Evolutionary conservation across 768 basidiomycete genomes (phyloP), one percentile per base, ranked within the genome.

Genomic region (Postia placenta): DNA sequence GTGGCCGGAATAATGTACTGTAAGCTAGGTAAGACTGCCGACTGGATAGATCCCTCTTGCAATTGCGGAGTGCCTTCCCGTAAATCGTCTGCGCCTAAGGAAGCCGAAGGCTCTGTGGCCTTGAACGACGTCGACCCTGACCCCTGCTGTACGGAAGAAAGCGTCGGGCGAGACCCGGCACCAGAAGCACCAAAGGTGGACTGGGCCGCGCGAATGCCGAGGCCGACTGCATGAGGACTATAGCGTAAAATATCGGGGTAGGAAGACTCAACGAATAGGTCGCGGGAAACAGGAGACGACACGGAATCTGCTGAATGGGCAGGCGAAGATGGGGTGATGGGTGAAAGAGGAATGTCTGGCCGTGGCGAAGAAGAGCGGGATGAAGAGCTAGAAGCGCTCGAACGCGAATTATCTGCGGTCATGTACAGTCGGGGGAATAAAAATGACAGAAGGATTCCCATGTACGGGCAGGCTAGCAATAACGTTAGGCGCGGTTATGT

Each of bases 371-470:
- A 45, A 2, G 62, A 51, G 50, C 56, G 51, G 39, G 61, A 54
- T 42, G 55, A 51, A 28, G 60, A 52, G 44, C 59, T 41, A 38
- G 54, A 39, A 41, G 57, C 47, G 39, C 44, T 48, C 49, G 50
- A 25, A 4, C 48, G 47, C 41, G 60, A 49, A 42, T 51, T 51
- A 49, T 58, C 54, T 47, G 59, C 49, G 49, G 50, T 55, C 62
- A 63, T 63, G 57, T 57, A 61, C 56, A 58, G 53, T 26, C 53
- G 49, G 51, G 62, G 60, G 46, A 63, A 63, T 51, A 63, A 54
- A 38, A 63, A 51, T 11, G 62, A 61, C 42, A 63, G 50, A 39
- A 63, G 22, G 56, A 61, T 63, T 63, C 62, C 62, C 62, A 63
- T 63, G 60, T 53, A 63, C 43, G 40, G 30, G 28, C 35, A 11